A percentile compares a stretch with the other conserved stretches of the same genome.
phyloP scores from a whole-genome alignment of 2,329 filamentous ascomycete species.

The Calonectria hongkongensis region DNA sequence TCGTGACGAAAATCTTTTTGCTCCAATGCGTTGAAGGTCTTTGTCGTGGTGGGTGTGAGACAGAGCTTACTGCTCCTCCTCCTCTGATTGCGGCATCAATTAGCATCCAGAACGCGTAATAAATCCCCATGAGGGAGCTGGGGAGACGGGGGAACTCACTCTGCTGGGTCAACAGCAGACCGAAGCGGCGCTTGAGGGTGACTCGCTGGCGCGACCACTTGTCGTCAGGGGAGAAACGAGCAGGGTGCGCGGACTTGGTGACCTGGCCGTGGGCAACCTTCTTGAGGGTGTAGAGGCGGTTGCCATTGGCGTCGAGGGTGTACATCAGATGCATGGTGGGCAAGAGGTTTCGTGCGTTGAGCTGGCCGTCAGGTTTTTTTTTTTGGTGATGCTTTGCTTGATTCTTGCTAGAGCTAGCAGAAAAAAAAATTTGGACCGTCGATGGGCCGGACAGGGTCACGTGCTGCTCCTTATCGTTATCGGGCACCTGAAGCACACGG shows the following conservation, averaged over 20 bases:
- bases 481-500: background rate
- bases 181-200: constrained; percentile 94
- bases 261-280: constrained; percentile 89
- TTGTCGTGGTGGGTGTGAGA: too few relatives aligned
- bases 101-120: background rate
- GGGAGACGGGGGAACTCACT: constrained; percentile 62
- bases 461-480: constrained; percentile 40
- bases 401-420: constrained; percentile 35
- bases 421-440: constrained; percentile 40
- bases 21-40: background rate
- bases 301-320: constrained; percentile 87
- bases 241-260: constrained; percentile 96
- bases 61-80: too few relatives aligned
- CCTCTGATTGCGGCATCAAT: background rate
- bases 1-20: background rate
- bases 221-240: constrained; percentile 97
- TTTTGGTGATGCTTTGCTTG: constrained; percentile 38
- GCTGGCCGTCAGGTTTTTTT: constrained; percentile 24
- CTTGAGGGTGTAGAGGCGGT: constrained; percentile 95
- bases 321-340: constrained; percentile 81
- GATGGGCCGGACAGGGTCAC: constrained; percentile 33
- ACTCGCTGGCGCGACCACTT: constrained; percentile 98
- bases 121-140: background rate
- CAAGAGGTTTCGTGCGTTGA: constrained; percentile 30
- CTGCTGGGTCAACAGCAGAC: constrained; percentile 88